Conservation (phyloP, 176 grass and related monocot genomes). For the Rhynchospora tenuis region DNA sequence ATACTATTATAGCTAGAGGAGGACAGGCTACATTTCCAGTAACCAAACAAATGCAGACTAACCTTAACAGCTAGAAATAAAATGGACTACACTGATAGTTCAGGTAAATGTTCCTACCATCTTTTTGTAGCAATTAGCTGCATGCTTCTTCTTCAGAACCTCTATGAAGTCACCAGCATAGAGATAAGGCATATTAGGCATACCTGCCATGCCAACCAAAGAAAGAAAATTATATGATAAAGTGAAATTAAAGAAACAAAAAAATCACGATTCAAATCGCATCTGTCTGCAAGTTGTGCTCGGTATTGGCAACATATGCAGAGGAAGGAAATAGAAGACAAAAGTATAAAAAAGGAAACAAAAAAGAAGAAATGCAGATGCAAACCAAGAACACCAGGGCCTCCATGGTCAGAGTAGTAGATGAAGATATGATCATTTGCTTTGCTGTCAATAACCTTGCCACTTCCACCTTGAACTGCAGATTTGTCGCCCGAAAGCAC, state of each 20-base stretch:
- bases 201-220: slow-evolving; percentile 34
- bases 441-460: slow-evolving; percentile 90
- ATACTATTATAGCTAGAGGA: background rate
- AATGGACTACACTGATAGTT: background rate
- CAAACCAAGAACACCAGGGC: slow-evolving; percentile 85
- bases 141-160: slow-evolving; percentile 73
- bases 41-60: background rate
- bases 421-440: slow-evolving; percentile 82
- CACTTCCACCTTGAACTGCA: slow-evolving; percentile 76
- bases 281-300: background rate
- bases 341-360: background rate
- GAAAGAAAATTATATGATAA: slow-evolving; percentile 1
- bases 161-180: slow-evolving; percentile 79
- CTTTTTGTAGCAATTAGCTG: slow-evolving; percentile 65
- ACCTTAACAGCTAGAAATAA: background rate
- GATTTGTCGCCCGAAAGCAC: slow-evolving; percentile 74
- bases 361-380: background rate
- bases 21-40: background rate
- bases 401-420: slow-evolving; percentile 95
- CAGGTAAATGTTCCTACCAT: slow-evolving; percentile 44
- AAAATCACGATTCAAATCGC: background rate
- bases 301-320: background rate
- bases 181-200: slow-evolving; percentile 73
- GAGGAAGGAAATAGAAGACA: background rate
- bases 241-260: background rate